Percentiles rank a stretch among this genome's conserved stretches.
These are phyloP conservation scores for Chrysanthemum makinoi DNA, from an alignment of 129 eudicot genomes.

Conservation along the genomic window DNA sequence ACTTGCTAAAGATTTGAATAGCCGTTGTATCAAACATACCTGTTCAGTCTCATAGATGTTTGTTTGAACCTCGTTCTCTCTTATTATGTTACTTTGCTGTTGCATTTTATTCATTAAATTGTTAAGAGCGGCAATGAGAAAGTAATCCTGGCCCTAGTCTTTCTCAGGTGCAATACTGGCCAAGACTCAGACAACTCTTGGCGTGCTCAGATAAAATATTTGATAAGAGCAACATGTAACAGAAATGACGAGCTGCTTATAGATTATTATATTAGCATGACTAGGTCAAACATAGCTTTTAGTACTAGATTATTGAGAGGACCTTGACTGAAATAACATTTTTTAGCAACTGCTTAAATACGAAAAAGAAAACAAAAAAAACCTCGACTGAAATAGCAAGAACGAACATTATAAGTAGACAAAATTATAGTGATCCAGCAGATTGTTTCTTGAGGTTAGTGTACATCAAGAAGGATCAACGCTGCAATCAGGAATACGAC, in stretches of 20 bases:
- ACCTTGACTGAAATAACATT: no score
- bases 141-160: background rate
- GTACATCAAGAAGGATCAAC: conserved; percentile 8
- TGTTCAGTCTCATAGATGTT: background rate
- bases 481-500: background rate
- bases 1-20: background rate
- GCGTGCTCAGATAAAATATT: background rate
- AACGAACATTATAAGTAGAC: conserved; percentile 23
- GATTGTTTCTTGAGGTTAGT: conserved; percentile 12
- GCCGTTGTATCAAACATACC: background rate
- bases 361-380: background rate
- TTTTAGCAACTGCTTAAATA: no score
- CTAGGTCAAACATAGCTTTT: conserved; percentile 16
- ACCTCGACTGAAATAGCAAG: conserved; percentile 8
- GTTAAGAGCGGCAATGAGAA: background rate
- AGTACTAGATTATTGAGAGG: conserved; percentile 7
- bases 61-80: no score
- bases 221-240: background rate
- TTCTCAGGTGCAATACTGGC: background rate
- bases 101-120: background rate
- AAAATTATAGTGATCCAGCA: conserved; percentile 15
- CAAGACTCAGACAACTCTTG: background rate
- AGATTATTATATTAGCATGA: background rate
- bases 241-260: background rate
- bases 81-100: no score